Percentiles rank a stretch among this genome's conserved stretches.
Conservation (phyloP, 257 asterid species). For the Solanum sitiens region DNA sequence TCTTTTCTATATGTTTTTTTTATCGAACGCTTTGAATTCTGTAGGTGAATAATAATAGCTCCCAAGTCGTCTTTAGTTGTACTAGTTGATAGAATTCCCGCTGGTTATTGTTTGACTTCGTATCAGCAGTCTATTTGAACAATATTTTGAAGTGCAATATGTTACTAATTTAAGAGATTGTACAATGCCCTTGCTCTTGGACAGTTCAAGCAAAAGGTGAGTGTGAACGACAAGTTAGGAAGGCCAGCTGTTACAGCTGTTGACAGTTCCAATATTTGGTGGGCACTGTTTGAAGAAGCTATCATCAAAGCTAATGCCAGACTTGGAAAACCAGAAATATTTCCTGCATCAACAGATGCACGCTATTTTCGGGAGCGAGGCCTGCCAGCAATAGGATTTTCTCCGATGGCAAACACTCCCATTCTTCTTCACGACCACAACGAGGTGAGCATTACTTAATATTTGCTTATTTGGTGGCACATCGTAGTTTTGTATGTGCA, state of each 20-base stretch:
- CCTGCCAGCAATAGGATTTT: slow-evolving; percentile 87
- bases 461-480: background rate
- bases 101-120: background rate
- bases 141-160: background rate
- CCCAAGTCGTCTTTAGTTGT: background rate
- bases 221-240: slow-evolving; percentile 47
- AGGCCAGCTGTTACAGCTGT: slow-evolving; percentile 52
- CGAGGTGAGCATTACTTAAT: slow-evolving; percentile 42
- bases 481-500: background rate
- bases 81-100: background rate
- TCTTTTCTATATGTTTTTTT: too few relatives aligned
- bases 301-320: slow-evolving; percentile 52
- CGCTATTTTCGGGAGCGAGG: slow-evolving; percentile 69
- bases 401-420: slow-evolving; percentile 98
- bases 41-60: background rate
- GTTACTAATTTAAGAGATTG: background rate
- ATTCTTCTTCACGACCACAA: slow-evolving; percentile 94
- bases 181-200: slow-evolving; percentile 10
- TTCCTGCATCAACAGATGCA: slow-evolving; percentile 94
- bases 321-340: slow-evolving; percentile 73
- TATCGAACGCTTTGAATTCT: background rate
- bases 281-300: slow-evolving; percentile 67
- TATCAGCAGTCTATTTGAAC: background rate
- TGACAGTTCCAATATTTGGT: slow-evolving; percentile 87
- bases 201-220: slow-evolving; percentile 65